Evolutionary conservation across 768 basidiomycete genomes (phyloP).

Genomic region (Galerina sulciceps): DNA sequence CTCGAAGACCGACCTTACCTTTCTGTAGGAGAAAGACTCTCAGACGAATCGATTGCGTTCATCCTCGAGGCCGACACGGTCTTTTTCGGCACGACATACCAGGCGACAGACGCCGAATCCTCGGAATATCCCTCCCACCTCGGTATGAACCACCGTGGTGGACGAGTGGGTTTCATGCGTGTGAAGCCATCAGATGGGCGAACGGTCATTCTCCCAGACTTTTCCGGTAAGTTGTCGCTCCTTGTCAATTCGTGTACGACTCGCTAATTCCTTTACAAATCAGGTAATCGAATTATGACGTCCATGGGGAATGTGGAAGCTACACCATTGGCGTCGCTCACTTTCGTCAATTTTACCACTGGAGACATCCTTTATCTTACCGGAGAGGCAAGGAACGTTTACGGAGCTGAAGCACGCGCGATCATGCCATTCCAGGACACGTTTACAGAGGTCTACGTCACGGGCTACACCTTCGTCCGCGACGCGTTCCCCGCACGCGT

Average conservation of each 20-base stretch:
- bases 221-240: slow-evolving; percentile 44
- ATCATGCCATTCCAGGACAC: slow-evolving; percentile 61
- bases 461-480: slow-evolving; percentile 56
- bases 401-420: slow-evolving; percentile 48
- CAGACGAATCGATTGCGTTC: slow-evolving; percentile 51
- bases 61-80: slow-evolving; percentile 55
- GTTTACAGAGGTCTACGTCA: slow-evolving; percentile 51
- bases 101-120: slow-evolving; percentile 40
- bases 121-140: slow-evolving; percentile 55
- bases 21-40: slow-evolving; percentile 41
- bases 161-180: slow-evolving; percentile 63
- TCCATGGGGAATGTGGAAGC: slow-evolving; percentile 66
- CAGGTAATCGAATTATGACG: slow-evolving; percentile 67
- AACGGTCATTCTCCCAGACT: slow-evolving; percentile 64
- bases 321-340: slow-evolving; percentile 58
- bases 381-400: slow-evolving; percentile 53
- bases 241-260: neutral
- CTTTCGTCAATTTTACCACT: slow-evolving; percentile 55
- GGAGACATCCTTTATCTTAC: slow-evolving; percentile 69
- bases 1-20: slow-evolving; percentile 38
- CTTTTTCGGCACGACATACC: slow-evolving; percentile 58
- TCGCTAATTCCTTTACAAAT: neutral
- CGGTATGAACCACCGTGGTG: slow-evolving; percentile 69
- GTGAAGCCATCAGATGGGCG: slow-evolving; percentile 58
- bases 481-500: slow-evolving; percentile 61